Percentiles rank a stretch among this genome's conserved stretches.
These are phyloP conservation scores for Punica granatum DNA, from an alignment of 345 rosid genomes.

Conservation along the genomic window DNA sequence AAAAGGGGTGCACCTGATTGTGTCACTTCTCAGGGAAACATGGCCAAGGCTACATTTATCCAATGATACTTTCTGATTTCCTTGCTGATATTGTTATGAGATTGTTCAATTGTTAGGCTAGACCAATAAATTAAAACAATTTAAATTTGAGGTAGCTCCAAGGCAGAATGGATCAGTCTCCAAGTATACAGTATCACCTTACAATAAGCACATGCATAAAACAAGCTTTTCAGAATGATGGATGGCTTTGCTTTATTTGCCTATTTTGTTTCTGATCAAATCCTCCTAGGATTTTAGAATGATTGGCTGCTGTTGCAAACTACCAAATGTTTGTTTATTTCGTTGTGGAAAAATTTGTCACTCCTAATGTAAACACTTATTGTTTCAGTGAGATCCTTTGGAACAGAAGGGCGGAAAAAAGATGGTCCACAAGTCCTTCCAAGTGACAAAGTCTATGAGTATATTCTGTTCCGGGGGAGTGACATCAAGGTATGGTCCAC, in stretches of 20 bases:
- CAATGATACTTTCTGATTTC: too few relatives aligned
- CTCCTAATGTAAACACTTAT: neutral
- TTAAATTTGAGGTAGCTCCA: too few relatives aligned
- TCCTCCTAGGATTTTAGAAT: neutral
- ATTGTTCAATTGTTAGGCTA: too few relatives aligned
- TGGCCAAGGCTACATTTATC: too few relatives aligned
- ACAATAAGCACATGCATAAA: neutral
- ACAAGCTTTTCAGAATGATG: neutral
- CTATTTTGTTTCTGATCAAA: neutral
- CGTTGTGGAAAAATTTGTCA: neutral
- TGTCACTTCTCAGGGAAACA: too few relatives aligned
- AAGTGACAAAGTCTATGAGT: conserved; percentile 67
- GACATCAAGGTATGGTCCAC: conserved; percentile 52
- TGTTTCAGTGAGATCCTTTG: conserved; percentile 57
- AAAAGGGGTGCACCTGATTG: too few relatives aligned
- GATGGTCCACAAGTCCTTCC: conserved; percentile 69
- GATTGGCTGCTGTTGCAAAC: neutral
- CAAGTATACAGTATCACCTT: neutral
- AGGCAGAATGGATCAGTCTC: too few relatives aligned
- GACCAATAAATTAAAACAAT: too few relatives aligned
- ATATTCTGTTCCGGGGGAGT: conserved; percentile 69
- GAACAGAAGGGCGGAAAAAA: conserved; percentile 72
- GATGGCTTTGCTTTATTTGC: neutral
- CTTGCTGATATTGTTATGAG: too few relatives aligned
- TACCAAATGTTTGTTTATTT: neutral